Evolutionary conservation across 2,329 filamentous ascomycete genomes (phyloP), one percentile per base, ranked within the genome.

Genomic region (Ophiostoma novo-ulmi): DNA sequence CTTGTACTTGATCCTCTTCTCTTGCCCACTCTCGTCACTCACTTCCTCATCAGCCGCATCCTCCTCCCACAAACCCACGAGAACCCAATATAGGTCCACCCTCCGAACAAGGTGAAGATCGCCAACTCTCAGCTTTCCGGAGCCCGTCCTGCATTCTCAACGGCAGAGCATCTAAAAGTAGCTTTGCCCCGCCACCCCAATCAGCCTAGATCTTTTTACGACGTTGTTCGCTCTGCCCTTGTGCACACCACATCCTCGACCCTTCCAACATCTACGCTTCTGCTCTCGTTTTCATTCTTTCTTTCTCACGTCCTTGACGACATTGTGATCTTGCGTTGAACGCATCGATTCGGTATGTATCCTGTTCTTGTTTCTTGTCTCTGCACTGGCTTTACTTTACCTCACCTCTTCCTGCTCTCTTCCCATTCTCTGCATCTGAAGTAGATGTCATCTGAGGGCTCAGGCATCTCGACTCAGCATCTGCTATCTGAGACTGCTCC

Each of bases 21-120:
- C 20, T 39, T 35, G 63, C 10, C 63, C 63, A 65, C 63, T 65
- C 41, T 65, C 58, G 63, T 39, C 35, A 38, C 61, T 63, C 58
- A 38, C 35, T 64, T 64, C 31, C 31, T 64, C 61, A 39, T 64
- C 61, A 8, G 61, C 61, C 10, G 11, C 26, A 35, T 65, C 36
- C 17, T 36, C 35, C 31, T 35, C 31, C 61, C 69, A 17, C 65
- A 67, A 67, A 67, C 66, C 44, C 70, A 68, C 58, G 55, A 69
- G 17, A 61, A 67, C 70, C 26, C 26, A 63, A 63, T 26, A 63
- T 20, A 36, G 58, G 58, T 17, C 70, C 70, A 67, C 70, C 63
- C 69, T 31, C 71, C 68, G 20, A 72, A 72, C 68, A 17, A 52
- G 66, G 71, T 44, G 58, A 74, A 72, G 73, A 74, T 74, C 73